Percentiles rank a stretch among this genome's conserved stretches.
phyloP scores from a whole-genome alignment of 2,329 filamentous ascomycete species.

The Trichoderma semiorbis region DNA sequence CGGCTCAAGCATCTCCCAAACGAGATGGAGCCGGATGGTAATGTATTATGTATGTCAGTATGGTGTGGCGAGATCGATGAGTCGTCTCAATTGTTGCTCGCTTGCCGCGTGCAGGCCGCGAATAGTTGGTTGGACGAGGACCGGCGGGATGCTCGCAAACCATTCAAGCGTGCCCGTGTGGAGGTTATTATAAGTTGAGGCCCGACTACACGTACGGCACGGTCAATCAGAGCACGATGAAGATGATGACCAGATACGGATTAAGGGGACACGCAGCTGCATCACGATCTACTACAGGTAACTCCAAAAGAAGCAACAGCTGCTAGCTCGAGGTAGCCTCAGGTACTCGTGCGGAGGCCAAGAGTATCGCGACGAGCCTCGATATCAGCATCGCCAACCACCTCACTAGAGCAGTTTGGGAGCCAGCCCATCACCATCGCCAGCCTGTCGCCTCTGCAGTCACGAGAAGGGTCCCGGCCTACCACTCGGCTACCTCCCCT shows the following conservation, averaged over 20 bases:
- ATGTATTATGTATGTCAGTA: background rate
- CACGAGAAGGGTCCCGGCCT: background rate
- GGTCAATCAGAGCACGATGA: background rate
- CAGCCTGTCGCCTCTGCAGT: constrained; percentile 5
- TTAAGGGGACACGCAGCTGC: background rate
- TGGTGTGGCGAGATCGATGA: background rate
- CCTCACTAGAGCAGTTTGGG: background rate
- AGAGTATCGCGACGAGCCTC: background rate
- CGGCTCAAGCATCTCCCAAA: background rate
- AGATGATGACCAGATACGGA: background rate
- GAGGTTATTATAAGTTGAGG: background rate
- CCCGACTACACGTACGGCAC: background rate
- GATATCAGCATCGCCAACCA: background rate
- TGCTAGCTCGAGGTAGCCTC: background rate
- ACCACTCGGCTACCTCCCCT: constrained; percentile 18
- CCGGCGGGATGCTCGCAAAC: background rate
- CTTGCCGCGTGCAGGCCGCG: background rate
- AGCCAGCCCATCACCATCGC: background rate
- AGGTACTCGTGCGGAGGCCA: background rate
- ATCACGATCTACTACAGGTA: background rate
- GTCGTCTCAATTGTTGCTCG: background rate
- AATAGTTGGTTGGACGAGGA: background rate
- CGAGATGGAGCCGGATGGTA: background rate
- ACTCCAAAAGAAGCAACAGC: background rate
- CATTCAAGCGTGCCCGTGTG: background rate